Percentiles rank a stretch among this genome's conserved stretches.
These are phyloP conservation scores for Alternaria rosae DNA, from an alignment of 2,329 filamentous ascomycete genomes.

Conservation along the genomic window DNA sequence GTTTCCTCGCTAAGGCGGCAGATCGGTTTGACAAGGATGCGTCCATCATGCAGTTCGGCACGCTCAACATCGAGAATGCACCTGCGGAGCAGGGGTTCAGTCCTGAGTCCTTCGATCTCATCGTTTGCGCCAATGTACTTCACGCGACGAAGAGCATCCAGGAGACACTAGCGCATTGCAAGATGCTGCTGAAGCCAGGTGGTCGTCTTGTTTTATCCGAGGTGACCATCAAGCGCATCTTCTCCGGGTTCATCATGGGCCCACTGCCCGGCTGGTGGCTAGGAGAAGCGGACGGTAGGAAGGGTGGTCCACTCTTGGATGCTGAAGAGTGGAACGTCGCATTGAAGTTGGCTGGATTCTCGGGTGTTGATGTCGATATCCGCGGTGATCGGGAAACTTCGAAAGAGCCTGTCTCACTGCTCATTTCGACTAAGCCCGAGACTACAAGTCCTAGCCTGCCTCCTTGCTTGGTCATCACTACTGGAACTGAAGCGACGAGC, in stretches of 20 bases:
- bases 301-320: constrained; percentile 5
- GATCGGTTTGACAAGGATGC: constrained; percentile 7
- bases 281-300: constrained; percentile 10
- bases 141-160: constrained; percentile 12
- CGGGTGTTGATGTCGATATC: constrained; percentile 12
- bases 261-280: constrained; percentile 12
- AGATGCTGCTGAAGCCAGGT: constrained; percentile 5
- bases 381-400: constrained; percentile 9
- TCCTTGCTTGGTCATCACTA: constrained; percentile 1
- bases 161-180: constrained; percentile 7
- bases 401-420: constrained; percentile 10
- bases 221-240: constrained; percentile 13
- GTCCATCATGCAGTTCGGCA: constrained; percentile 8
- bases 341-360: constrained; percentile 10
- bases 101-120: constrained; percentile 7
- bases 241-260: constrained; percentile 13
- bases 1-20: constrained; percentile 8
- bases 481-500: neutral
- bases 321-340: constrained; percentile 7
- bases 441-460: neutral
- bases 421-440: constrained; percentile 11
- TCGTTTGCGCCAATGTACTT: constrained; percentile 10
- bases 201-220: constrained; percentile 9
- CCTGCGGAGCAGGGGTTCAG: constrained; percentile 8
- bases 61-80: constrained; percentile 10